Evolutionary conservation across 129 eudicot species (phyloP).

Genomic region (Arctium minus): DNA sequence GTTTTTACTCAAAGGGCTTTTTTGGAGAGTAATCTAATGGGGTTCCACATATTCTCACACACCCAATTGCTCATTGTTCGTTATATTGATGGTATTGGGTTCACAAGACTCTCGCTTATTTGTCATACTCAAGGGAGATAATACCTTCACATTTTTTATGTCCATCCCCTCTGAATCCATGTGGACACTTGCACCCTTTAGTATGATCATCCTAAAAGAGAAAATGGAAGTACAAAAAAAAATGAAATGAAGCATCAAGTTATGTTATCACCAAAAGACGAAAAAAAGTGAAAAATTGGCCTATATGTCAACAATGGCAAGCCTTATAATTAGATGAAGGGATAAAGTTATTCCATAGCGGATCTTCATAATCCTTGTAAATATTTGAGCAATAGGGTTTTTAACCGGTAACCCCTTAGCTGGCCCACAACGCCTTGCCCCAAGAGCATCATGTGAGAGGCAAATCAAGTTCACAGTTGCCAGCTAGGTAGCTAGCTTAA

Average conservation of each 20-base stretch:
- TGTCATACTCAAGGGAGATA: background rate
- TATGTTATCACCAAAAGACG: background rate
- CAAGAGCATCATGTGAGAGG: background rate
- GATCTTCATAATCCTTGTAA: background rate
- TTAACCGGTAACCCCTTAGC: background rate
- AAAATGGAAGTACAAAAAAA: background rate
- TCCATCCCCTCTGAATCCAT: slow-evolving; percentile 87
- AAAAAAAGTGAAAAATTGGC: background rate
- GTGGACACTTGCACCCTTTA: slow-evolving; percentile 87
- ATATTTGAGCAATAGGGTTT: background rate
- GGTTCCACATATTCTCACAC: background rate
- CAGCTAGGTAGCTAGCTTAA: background rate
- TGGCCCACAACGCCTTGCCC: background rate
- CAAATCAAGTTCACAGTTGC: background rate
- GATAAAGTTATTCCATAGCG: too few relatives aligned
- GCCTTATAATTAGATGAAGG: too few relatives aligned
- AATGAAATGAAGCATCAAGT: background rate
- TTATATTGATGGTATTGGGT: background rate
- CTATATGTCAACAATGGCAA: too few relatives aligned
- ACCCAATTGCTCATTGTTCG: background rate
- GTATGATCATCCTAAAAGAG: slow-evolving; percentile 62
- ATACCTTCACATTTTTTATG: slow-evolving; percentile 74
- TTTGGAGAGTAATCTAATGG: background rate
- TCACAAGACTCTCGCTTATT: background rate
- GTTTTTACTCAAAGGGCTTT: background rate